phyloP scores from a whole-genome alignment of 225 moss, liverwort and hornwort genomes.

The Neckera pumila region DNA sequence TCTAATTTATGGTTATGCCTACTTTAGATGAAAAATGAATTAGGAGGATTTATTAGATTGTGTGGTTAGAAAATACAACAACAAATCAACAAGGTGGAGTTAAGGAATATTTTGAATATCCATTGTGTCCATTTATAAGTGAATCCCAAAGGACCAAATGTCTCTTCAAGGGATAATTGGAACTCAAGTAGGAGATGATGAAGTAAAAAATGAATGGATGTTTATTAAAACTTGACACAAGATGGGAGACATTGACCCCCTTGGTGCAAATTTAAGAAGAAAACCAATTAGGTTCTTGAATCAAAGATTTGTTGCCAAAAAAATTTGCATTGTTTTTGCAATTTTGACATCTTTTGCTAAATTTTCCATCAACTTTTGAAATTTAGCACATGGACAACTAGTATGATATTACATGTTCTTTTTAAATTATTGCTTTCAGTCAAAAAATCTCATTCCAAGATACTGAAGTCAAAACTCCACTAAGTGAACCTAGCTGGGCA shows the following conservation, averaged over 20 bases:
- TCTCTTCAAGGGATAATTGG: accelerated
- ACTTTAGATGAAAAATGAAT: neutral
- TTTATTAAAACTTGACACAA: neutral
- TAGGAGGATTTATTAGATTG: neutral
- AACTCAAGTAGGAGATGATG: neutral
- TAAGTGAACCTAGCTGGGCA: accelerated
- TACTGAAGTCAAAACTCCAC: neutral
- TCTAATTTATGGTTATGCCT: accelerated
- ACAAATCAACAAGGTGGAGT: accelerated
- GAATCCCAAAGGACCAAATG: neutral
- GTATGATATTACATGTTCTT: too few relatives aligned
- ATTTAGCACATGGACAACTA: neutral
- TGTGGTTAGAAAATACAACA: neutral
- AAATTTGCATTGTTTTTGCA: accelerated
- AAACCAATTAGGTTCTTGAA: neutral
- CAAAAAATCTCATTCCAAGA: neutral
- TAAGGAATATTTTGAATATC: too few relatives aligned
- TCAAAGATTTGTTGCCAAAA: neutral
- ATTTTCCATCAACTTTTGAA: neutral
- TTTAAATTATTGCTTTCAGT: too few relatives aligned
- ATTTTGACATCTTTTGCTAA: neutral
- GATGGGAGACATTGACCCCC: neutral
- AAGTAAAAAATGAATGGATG: neutral
- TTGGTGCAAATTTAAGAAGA: neutral
- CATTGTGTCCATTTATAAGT: neutral